These are phyloP conservation scores for Baudoinia panamericana DNA, from an alignment of 495 filamentous ascomycete genomes.

Conservation along the genomic window DNA sequence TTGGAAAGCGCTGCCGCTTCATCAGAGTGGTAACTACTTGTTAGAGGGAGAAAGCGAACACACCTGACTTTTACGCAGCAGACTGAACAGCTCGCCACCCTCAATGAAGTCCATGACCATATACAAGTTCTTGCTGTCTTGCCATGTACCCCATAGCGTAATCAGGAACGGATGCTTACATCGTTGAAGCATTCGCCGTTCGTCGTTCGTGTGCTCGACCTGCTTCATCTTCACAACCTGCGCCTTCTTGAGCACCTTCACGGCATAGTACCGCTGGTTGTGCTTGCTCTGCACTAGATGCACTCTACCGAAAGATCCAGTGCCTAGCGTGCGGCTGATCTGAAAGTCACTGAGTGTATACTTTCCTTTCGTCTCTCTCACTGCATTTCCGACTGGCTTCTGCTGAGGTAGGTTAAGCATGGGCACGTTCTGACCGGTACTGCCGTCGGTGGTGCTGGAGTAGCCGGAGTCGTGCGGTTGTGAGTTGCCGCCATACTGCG, in stretches of 20 bases:
- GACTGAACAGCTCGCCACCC: conserved; percentile 90
- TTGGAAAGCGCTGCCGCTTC: conserved; percentile 97
- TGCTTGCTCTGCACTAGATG: conserved; percentile 94
- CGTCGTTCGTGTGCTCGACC: conserved; percentile 97
- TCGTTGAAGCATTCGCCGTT: conserved; percentile 83
- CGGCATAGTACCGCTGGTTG: conserved; percentile 92
- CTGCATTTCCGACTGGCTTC: conserved; percentile 18
- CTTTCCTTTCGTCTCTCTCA: conserved; percentile 87
- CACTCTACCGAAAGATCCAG: conserved; percentile 91
- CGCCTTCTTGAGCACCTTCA: conserved; percentile 95
- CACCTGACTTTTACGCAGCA: conserved; percentile 93
- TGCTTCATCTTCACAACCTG: conserved; percentile 99
- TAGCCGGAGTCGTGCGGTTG: conserved; percentile 13
- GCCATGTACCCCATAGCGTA: conserved; percentile 95
- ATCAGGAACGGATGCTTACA: conserved; percentile 96
- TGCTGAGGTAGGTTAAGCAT: conserved; percentile 7
- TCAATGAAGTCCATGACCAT: conserved; percentile 99
- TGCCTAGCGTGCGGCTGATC: conserved; percentile 81
- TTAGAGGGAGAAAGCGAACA: conserved; percentile 25
- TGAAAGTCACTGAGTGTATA: conserved; percentile 83
- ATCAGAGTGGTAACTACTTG: background rate
- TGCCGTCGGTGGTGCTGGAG: conserved; percentile 23
- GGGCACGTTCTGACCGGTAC: conserved; percentile 19
- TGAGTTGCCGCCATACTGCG: conserved; percentile 27
- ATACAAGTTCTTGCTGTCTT: conserved; percentile 88